These are phyloP conservation scores for Podila clonocystis DNA, from an alignment of 192 early-diverging fungal genomes.

Conservation along the genomic window DNA sequence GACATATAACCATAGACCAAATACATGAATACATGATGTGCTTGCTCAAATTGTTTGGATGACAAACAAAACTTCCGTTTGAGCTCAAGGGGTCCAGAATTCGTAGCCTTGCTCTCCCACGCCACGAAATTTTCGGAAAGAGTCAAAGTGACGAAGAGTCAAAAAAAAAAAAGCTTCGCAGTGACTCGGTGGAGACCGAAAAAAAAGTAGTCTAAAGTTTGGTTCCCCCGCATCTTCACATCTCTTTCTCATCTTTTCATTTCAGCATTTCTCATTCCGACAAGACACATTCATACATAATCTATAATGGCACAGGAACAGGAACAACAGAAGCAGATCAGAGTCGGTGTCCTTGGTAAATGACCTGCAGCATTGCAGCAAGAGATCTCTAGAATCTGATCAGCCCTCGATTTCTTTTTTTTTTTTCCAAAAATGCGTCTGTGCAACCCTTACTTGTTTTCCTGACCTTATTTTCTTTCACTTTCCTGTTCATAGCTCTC, in stretches of 20 bases:
- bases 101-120: constrained; percentile 1
- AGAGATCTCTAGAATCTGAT: not conserved
- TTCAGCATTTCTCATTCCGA: not conserved
- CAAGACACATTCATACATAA: not conserved
- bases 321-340: constrained; percentile 33
- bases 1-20: not conserved
- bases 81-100: too few species aligned
- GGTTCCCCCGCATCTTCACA: not conserved
- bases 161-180: not conserved
- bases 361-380: not conserved
- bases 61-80: too few species aligned
- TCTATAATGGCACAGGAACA: constrained; percentile 20
- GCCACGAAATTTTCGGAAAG: constrained; percentile 10
- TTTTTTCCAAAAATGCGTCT: not conserved
- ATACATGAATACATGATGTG: too few species aligned
- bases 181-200: constrained; percentile 1
- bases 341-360: constrained; percentile 49
- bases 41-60: too few species aligned
- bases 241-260: not conserved
- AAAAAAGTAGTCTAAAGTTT: too few species aligned
- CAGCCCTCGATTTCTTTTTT: not conserved
- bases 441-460: not conserved
- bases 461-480: not conserved
- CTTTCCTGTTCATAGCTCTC: constrained; percentile 64
- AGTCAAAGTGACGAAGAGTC: not conserved